Conservation (phyloP, 1,284 basidiomycete genomes). For the Lentinus polychrous region DNA sequence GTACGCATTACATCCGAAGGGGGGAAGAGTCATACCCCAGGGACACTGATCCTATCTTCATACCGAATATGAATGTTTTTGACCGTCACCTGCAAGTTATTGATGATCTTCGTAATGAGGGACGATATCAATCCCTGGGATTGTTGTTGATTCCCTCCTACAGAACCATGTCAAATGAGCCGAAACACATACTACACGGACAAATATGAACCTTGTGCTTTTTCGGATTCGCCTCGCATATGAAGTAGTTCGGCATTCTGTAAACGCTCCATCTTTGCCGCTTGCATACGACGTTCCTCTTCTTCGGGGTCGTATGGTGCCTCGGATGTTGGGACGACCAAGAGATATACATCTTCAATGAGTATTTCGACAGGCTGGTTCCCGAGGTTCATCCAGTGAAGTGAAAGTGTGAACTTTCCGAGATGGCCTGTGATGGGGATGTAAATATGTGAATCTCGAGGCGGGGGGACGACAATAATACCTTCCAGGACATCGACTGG, state of each 20-base stretch:
- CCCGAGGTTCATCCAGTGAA: conserved; percentile 95
- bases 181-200: not conserved
- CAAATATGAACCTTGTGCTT: conserved; percentile 35
- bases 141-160: conserved; percentile 65
- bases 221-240: conserved; percentile 55
- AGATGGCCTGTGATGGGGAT: conserved; percentile 65
- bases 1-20: conserved; percentile 3
- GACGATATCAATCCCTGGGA: conserved; percentile 81
- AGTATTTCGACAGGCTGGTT: conserved; percentile 90
- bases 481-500: conserved; percentile 97
- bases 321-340: conserved; percentile 82
- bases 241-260: conserved; percentile 87
- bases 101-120: conserved; percentile 86
- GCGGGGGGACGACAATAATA: conserved; percentile 21
- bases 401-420: conserved; percentile 85
- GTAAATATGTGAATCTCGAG: conserved; percentile 1
- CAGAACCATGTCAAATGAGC: conserved; percentile 4
- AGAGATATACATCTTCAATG: conserved; percentile 92
- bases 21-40: conserved; percentile 53
- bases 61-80: conserved; percentile 96
- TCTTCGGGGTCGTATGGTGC: conserved; percentile 76
- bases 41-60: conserved; percentile 92
- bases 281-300: conserved; percentile 78
- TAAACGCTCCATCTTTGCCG: conserved; percentile 84
- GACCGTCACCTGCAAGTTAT: conserved; percentile 95